Evolutionary conservation across 176 grass and related monocot species (phyloP).

Genomic region (Carex littledalei): DNA sequence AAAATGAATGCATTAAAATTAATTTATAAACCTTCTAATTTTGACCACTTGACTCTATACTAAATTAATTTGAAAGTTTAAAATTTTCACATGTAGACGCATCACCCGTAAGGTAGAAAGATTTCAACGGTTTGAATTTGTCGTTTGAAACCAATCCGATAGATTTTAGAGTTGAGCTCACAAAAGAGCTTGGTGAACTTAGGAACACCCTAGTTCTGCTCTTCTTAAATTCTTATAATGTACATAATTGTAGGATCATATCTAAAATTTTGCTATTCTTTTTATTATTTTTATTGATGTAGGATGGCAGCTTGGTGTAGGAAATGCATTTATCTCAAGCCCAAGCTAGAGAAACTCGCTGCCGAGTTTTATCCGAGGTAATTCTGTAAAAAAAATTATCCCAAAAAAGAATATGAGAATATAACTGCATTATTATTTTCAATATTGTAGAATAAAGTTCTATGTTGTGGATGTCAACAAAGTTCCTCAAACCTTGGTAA

Average conservation of each 20-base stretch:
- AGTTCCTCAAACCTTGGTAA: constrained; percentile 68
- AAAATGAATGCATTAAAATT: too few relatives aligned
- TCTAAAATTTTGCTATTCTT: not conserved
- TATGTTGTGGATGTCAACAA: constrained; percentile 90
- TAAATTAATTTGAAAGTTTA: too few relatives aligned
- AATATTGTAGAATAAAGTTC: constrained; percentile 51
- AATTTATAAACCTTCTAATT: too few relatives aligned
- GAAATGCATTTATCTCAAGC: constrained; percentile 96
- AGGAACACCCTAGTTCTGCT: too few relatives aligned
- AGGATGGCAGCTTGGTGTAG: constrained; percentile 95
- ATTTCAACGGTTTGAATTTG: too few relatives aligned
- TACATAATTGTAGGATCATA: not conserved
- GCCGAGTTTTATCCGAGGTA: constrained; percentile 65
- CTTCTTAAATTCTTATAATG: not conserved
- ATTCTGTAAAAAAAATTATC: not conserved
- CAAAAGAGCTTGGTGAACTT: too few relatives aligned
- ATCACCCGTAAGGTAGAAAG: too few relatives aligned
- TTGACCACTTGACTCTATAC: too few relatives aligned
- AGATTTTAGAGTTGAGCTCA: too few relatives aligned
- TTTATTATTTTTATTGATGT: not conserved
- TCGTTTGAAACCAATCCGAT: too few relatives aligned
- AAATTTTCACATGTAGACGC: too few relatives aligned
- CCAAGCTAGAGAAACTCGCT: constrained; percentile 93
- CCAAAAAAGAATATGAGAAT: not conserved
- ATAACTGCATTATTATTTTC: not conserved